phyloP scores from a whole-genome alignment of 2,329 filamentous ascomycete species.

The Onygena corvina region DNA sequence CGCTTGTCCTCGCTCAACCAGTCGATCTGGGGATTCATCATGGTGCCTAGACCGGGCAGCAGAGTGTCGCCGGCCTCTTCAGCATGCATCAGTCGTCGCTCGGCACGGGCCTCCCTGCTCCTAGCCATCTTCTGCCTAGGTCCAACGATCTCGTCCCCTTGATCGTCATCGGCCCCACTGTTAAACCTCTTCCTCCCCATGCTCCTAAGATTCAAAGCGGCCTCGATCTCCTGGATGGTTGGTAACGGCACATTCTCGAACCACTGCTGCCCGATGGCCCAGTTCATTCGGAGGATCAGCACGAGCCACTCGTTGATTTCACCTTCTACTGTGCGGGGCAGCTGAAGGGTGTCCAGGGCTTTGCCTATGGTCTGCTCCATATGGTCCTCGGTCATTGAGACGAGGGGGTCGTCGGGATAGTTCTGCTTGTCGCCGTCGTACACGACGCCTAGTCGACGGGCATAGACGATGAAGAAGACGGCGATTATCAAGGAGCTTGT shows the following conservation, averaged over 20 bases:
- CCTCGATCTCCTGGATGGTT: conserved; percentile 9
- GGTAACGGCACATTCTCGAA: conserved; percentile 44
- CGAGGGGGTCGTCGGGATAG: neutral
- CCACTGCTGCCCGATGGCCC: conserved; percentile 53
- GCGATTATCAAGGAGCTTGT: conserved; percentile 32
- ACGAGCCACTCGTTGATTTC: conserved; percentile 53
- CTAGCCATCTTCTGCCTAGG: conserved; percentile 21
- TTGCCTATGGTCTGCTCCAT: neutral
- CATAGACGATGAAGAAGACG: conserved; percentile 35
- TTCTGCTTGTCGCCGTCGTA: neutral
- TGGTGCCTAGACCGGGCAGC: conserved; percentile 38
- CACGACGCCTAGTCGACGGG: conserved; percentile 22
- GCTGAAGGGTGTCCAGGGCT: neutral
- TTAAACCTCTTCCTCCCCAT: conserved; percentile 7
- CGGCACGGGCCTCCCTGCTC: conserved; percentile 12
- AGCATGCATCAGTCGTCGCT: neutral
- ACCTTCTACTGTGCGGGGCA: neutral
- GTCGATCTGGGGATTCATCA: conserved; percentile 40
- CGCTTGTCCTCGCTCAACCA: conserved; percentile 36
- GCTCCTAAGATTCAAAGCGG: conserved; percentile 8
- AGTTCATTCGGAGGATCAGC: conserved; percentile 39
- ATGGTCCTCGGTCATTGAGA: neutral
- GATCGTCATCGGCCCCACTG: conserved; percentile 16
- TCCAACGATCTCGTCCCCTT: conserved; percentile 22
- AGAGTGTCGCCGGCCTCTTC: conserved; percentile 17